Evolutionary conservation across 805 yeast species (phyloP).

Genomic region (Lipomyces yamadae): DNA sequence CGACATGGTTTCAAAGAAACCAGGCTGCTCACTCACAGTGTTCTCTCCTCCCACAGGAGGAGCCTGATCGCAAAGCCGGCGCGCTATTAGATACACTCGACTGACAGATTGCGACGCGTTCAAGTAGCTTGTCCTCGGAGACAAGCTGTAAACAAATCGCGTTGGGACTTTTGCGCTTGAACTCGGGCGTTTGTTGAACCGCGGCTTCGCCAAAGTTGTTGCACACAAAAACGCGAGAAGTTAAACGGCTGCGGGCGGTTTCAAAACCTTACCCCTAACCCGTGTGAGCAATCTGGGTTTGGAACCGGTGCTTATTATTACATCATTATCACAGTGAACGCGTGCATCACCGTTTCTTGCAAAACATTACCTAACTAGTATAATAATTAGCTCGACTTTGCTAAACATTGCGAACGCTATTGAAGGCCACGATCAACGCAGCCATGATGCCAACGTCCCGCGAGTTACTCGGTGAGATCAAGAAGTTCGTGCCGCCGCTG

Average conservation of each 20-base stretch:
- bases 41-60: not conserved
- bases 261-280: not conserved
- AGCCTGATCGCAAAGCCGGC: not conserved
- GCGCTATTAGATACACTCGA: not conserved
- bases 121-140: too few relatives aligned
- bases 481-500: slow-evolving; percentile 74
- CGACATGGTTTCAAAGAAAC: not conserved
- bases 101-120: not conserved
- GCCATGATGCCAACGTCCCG: slow-evolving; percentile 39
- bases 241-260: not conserved
- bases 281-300: not conserved
- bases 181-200: not conserved
- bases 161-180: not conserved
- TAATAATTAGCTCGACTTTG: not conserved
- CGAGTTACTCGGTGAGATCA: slow-evolving; percentile 57
- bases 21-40: not conserved
- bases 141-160: not conserved
- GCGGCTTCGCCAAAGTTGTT: not conserved
- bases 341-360: too few relatives aligned
- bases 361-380: not conserved
- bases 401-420: not conserved
- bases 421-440: not conserved
- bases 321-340: not conserved
- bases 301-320: not conserved
- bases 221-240: not conserved